Evolutionary conservation across 75 land plant species (phyloP), one percentile per base, ranked within the genome.

Genomic region (Ceratopteris richardii): DNA sequence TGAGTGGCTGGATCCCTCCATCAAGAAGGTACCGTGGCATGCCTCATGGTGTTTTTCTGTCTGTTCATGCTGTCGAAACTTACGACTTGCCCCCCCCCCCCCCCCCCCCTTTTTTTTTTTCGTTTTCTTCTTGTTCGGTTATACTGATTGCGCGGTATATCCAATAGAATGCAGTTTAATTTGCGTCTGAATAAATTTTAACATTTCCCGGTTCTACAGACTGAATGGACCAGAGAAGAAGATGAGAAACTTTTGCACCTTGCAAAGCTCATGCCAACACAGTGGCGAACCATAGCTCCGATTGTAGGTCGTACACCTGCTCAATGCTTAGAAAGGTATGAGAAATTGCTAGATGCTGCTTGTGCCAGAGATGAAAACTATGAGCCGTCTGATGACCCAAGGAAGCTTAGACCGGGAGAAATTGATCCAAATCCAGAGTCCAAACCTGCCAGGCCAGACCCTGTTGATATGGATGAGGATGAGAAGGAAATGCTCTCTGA

Each of bases 401-500:
- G 98, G 27, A 93, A 93, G 73, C 59, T 93, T 30, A 81, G 98
- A 10, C 98, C 96, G n/a, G 98, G 98, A 51, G 98, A 93, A 66
- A 93, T 93, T 71, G 98, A 93, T 41, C 98, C 98, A n/a, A 89
- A 93, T 64, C 98, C 98, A 16, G 98, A 93, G 37, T 88, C 96
- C 0, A 93, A 93, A 63, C 96, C 98, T 57, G 98, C 98, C 24
- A 78, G 98, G 51, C 98, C 98, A 24, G 98, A 93, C 75, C 98
- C 98, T 42, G 98, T 93, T 57, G 98, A 93, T 57, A 93, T 93
- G 98, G 98, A 93, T 75, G 98, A 93, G 55, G 98, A 93, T 74
- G 98, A 93, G 67, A 93, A 93, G 56, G 98, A 93, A 63, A 89
- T 93, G 98, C 86, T 93, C 55, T 93, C 96, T 46, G 98, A 93